phyloP scores from a whole-genome alignment of 2,329 filamentous ascomycete genomes.

The Fusarium multiceps region DNA sequence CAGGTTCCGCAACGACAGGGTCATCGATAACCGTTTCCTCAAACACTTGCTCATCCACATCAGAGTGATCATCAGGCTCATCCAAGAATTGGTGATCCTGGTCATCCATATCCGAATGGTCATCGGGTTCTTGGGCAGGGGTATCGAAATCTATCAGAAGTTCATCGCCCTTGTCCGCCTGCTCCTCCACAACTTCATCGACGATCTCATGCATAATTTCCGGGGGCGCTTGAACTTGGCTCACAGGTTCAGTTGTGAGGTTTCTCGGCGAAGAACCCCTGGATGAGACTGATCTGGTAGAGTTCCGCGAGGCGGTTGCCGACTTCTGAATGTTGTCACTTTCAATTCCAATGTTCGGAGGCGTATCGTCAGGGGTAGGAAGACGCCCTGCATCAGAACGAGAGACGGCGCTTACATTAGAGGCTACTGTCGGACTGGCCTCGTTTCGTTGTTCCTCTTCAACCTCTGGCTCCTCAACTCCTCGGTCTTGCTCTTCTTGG shows the following conservation, averaged over 20 bases:
- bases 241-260: slow-evolving; percentile 1
- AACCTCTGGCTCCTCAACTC: slow-evolving; percentile 12
- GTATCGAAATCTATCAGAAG: slow-evolving; percentile 19
- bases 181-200: slow-evolving; percentile 25
- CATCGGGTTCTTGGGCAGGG: slow-evolving; percentile 4
- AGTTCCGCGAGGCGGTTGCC: slow-evolving; percentile 19
- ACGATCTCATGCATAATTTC: slow-evolving; percentile 33
- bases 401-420: slow-evolving; percentile 49
- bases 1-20: slow-evolving; percentile 20
- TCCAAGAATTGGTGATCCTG: slow-evolving; percentile 16
- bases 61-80: slow-evolving; percentile 9
- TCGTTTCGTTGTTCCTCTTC: slow-evolving; percentile 24
- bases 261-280: slow-evolving; percentile 12
- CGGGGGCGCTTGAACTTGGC: not conserved
- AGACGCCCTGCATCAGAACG: slow-evolving; percentile 58
- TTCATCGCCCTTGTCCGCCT: not conserved
- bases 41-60: slow-evolving; percentile 7
- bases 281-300: slow-evolving; percentile 11
- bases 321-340: slow-evolving; percentile 39
- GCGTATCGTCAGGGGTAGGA: slow-evolving; percentile 65
- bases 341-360: slow-evolving; percentile 51
- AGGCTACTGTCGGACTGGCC: slow-evolving; percentile 30
- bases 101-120: slow-evolving; percentile 16
- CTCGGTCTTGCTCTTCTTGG: slow-evolving; percentile 7
- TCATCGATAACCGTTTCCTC: slow-evolving; percentile 29